Conservation (phyloP, 805 yeast species). For the Helenozyma baotianmanensis region DNA sequence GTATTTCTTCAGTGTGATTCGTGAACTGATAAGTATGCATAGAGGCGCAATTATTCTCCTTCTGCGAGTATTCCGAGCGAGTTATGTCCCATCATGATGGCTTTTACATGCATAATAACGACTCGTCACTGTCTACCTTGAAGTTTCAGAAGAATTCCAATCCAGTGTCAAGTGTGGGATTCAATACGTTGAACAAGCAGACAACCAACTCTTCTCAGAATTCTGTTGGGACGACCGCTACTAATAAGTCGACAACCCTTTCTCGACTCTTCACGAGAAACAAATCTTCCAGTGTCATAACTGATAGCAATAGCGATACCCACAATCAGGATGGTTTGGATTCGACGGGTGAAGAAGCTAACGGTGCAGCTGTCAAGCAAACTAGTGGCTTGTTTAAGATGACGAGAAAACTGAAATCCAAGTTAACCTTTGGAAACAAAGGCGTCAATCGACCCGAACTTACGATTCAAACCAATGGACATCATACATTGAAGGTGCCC, state of each 20-base stretch:
- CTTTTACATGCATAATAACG: conserved; percentile 2
- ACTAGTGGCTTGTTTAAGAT: conserved; percentile 2
- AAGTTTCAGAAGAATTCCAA: conserved; percentile 2
- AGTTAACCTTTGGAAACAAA: conserved; percentile 3
- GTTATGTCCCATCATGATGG: no score
- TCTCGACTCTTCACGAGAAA: conserved; percentile 7
- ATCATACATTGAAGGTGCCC: conserved; percentile 5
- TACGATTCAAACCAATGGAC: conserved; percentile 6
- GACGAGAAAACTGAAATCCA: conserved; percentile 5
- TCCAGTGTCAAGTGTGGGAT: conserved; percentile 14
- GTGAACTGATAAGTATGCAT: no score
- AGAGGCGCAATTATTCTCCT: no score
- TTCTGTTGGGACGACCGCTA: conserved; percentile 6
- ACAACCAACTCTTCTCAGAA: conserved; percentile 7
- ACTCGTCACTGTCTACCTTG: conserved; percentile 1
- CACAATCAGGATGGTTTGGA: not conserved
- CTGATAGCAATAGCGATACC: no score
- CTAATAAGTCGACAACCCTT: conserved; percentile 3
- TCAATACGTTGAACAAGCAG: conserved; percentile 11
- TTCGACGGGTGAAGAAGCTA: no score
- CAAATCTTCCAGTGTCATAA: not conserved
- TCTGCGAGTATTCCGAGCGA: no score
- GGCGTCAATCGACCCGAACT: conserved; percentile 4
- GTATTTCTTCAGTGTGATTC: no score
- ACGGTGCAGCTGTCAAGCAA: no score